These are phyloP conservation scores for Ensete glaucum DNA, from an alignment of 176 grass and related monocot genomes.

Conservation along the genomic window DNA sequence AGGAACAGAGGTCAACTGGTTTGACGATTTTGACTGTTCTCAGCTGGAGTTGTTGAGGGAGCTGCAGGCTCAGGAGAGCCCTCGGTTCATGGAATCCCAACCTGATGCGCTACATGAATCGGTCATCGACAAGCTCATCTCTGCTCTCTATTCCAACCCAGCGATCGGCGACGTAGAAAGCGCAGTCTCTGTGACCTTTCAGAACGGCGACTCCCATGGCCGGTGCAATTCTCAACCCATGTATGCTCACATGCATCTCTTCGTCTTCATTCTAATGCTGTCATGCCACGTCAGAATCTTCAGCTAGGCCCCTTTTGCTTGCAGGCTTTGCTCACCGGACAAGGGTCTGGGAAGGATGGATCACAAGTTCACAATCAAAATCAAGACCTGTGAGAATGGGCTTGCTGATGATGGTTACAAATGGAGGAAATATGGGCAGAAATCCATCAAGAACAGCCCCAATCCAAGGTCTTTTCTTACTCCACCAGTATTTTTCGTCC, in stretches of 20 bases:
- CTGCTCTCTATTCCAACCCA: slow-evolving; percentile 49
- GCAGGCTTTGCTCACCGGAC: slow-evolving; percentile 17
- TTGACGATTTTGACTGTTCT: slow-evolving; percentile 4
- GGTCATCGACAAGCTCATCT: slow-evolving; percentile 23
- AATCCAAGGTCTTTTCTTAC: slow-evolving; percentile 41
- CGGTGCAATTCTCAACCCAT: slow-evolving; percentile 30
- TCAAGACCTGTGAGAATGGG: slow-evolving; percentile 47
- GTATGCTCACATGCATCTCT: neutral
- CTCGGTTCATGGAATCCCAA: neutral
- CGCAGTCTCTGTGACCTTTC: slow-evolving; percentile 17
- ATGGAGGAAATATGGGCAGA: slow-evolving; percentile 85
- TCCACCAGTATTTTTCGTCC: no score
- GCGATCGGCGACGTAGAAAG: slow-evolving; percentile 52
- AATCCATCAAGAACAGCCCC: slow-evolving; percentile 73
- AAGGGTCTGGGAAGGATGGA: slow-evolving; percentile 22
- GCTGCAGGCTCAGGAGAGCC: neutral
- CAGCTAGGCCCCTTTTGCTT: neutral
- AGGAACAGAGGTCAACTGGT: neutral
- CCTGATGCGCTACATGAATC: neutral
- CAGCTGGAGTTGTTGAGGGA: neutral
- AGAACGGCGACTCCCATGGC: slow-evolving; percentile 14
- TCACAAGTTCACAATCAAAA: slow-evolving; percentile 37
- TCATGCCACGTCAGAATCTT: neutral
- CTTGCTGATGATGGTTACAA: slow-evolving; percentile 54
- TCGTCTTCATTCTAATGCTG: no score